phyloP scores from a whole-genome alignment of 768 basidiomycete genomes.

The Floccularia luteovirens region DNA sequence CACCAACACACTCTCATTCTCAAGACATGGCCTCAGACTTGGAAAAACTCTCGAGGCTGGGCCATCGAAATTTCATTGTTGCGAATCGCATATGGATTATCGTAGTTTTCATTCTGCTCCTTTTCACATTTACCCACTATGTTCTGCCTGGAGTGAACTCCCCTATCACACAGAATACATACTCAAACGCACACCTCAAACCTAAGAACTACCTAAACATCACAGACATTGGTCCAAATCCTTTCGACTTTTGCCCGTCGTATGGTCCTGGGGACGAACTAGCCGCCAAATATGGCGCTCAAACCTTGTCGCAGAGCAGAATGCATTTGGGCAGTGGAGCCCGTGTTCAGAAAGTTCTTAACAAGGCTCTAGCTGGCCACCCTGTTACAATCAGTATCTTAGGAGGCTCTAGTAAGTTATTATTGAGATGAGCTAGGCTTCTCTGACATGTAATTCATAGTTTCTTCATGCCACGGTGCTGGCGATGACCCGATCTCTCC shows the following conservation, averaged over 20 bases:
- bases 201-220: conserved; percentile 82
- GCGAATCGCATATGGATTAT: conserved; percentile 68
- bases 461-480: conserved; percentile 90
- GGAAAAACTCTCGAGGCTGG: conserved; percentile 38
- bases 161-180: conserved; percentile 14
- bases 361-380: conserved; percentile 75
- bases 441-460: conserved; percentile 27
- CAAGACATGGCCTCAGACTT: conserved; percentile 39
- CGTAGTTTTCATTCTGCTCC: conserved; percentile 40
- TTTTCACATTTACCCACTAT: conserved; percentile 51
- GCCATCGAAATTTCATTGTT: conserved; percentile 52
- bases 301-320: conserved; percentile 65
- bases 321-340: conserved; percentile 77
- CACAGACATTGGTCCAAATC: conserved; percentile 47
- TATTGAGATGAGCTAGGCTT: conserved; percentile 6
- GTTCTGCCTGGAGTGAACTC: conserved; percentile 31
- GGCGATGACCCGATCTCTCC: conserved; percentile 85
- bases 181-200: conserved; percentile 42
- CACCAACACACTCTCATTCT: conserved; percentile 24
- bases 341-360: conserved; percentile 74
- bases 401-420: conserved; percentile 71
- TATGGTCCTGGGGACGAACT: conserved; percentile 80
- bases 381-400: conserved; percentile 87
- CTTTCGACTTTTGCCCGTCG: conserved; percentile 89
- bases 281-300: conserved; percentile 70